A percentile compares a stretch with the other conserved stretches of the same genome.
Conservation (phyloP, 139 green algal genomes). For the Zygnema circumcarinatum region DNA sequence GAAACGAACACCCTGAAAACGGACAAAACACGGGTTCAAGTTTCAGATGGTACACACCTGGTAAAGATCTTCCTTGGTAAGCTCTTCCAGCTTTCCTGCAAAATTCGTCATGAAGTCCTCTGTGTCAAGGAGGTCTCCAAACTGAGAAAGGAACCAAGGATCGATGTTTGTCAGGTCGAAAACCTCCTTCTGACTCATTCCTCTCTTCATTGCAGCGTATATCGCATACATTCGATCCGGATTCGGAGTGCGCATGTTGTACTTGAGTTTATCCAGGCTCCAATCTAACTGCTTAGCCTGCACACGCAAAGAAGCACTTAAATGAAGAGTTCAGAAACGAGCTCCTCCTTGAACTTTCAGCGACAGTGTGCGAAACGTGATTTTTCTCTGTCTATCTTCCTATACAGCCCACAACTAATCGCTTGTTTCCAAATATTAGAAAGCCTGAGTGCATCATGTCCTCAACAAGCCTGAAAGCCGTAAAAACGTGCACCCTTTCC, state of each 20-base stretch:
- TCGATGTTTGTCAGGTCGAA: slow-evolving; percentile 93
- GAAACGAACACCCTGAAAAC: neutral
- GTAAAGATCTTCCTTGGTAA: slow-evolving; percentile 79
- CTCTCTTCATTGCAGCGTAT: slow-evolving; percentile 85
- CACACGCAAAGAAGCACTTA: neutral
- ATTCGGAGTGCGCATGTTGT: slow-evolving; percentile 74
- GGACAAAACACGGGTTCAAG: neutral
- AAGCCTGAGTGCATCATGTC: neutral
- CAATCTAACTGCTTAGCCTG: slow-evolving; percentile 53
- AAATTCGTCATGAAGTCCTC: slow-evolving; percentile 82
- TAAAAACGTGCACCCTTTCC: neutral
- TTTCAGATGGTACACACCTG: slow-evolving; percentile 72
- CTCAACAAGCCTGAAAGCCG: neutral
- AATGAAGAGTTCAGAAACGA: neutral
- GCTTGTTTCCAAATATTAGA: neutral
- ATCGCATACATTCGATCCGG: slow-evolving; percentile 76
- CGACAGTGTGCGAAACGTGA: neutral
- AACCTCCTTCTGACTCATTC: slow-evolving; percentile 78
- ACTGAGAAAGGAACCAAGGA: slow-evolving; percentile 93
- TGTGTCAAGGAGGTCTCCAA: slow-evolving; percentile 73
- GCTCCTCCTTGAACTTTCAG: neutral
- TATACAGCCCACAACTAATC: too few relatives aligned
- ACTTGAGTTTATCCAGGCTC: slow-evolving; percentile 79
- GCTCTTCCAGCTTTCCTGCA: slow-evolving; percentile 65
- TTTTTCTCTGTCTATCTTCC: too few relatives aligned